Evolutionary conservation across 495 filamentous ascomycete genomes (phyloP).

Genomic region (Aspergillus sclerotioniger): DNA sequence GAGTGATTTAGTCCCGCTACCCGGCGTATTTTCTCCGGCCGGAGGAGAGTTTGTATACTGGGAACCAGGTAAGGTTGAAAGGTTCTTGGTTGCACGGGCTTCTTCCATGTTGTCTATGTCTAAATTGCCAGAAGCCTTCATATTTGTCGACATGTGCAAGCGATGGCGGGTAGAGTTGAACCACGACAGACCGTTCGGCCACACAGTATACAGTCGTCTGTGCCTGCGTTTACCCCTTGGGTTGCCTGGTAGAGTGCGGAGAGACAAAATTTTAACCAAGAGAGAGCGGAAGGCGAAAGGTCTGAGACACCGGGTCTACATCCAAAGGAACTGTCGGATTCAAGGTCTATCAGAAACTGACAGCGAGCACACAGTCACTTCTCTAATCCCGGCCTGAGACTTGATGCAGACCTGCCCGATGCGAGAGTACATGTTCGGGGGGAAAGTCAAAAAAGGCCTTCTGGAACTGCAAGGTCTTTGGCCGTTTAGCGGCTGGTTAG

Average conservation of each 20-base stretch:
- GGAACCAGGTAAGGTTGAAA: not conserved
- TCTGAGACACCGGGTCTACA: not conserved
- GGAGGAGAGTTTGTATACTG: not conserved
- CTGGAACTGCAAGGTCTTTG: not conserved
- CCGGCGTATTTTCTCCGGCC: constrained; percentile 6
- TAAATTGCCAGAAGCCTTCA: constrained; percentile 9
- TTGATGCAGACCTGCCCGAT: constrained; percentile 1
- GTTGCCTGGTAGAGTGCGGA: not conserved
- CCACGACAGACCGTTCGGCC: constrained; percentile 17
- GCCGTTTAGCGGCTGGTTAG: constrained; percentile 4
- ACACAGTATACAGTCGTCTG: not conserved
- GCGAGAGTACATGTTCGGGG: not conserved
- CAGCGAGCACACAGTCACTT: not conserved
- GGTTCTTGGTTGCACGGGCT: not conserved
- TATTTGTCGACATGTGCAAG: constrained; percentile 21
- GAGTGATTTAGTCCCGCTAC: not conserved
- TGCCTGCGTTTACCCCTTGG: constrained; percentile 1
- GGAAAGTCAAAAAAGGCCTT: not conserved
- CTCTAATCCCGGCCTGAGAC: not conserved
- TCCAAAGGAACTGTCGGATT: not conserved
- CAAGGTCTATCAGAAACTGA: not conserved
- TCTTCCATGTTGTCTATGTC: not conserved
- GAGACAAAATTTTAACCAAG: not conserved
- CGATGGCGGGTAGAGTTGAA: constrained; percentile 15
- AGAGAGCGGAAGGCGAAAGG: not conserved